Evolutionary conservation across 1,139 yeast genomes (phyloP).

Genomic region (Saccharomyces uvarum): DNA sequence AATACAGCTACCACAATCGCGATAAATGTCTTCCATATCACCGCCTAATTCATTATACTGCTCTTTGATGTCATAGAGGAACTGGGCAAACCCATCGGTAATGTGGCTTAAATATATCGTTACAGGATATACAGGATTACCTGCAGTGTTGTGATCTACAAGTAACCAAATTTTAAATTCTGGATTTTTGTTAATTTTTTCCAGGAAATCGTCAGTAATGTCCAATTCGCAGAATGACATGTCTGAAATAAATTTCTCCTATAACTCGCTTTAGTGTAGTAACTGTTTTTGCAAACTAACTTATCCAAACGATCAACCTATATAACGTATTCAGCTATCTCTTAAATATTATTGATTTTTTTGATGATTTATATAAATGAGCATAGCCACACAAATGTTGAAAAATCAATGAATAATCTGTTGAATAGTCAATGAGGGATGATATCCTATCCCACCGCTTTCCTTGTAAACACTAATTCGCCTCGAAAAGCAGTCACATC

Average conservation of each 20-base stretch:
- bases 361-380: not conserved
- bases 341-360: not conserved
- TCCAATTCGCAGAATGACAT: not conserved
- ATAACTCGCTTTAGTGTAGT: not conserved
- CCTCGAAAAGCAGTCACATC: no score
- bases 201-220: not conserved
- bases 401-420: no score
- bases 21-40: not conserved
- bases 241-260: not conserved
- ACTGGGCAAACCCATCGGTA: not conserved
- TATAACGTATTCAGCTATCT: not conserved
- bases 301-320: no score
- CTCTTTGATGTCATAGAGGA: not conserved
- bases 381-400: not conserved
- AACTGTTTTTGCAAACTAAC: not conserved
- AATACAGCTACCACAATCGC: not conserved
- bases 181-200: not conserved
- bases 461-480: no score
- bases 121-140: not conserved
- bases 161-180: not conserved
- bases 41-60: not conserved
- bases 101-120: not conserved
- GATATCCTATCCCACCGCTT: no score
- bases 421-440: no score
- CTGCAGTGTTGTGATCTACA: not conserved